Base-by-base conservation (phyloP, 1,284 basidiomycete genomes). In the Austroboletus novae-zelandiae region DNA sequence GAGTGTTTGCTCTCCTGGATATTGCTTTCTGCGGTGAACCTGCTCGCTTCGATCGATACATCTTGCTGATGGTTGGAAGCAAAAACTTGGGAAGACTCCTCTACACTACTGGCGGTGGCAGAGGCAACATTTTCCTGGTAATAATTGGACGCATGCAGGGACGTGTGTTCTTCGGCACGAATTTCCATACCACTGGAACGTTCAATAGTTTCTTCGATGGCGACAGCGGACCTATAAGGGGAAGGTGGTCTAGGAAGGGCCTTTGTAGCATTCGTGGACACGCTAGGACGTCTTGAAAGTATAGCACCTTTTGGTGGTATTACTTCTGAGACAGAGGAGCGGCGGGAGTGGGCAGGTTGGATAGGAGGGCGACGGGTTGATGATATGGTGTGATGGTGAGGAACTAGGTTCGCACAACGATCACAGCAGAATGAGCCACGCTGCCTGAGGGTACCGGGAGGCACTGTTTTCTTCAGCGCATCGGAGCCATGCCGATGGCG, bases 401-500 rank as follows among this genome's bases (percentile, higher is more conserved):
- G 67, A 39, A 68, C 61, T 37, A 67, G 35, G 44, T 68, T 69
- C 34, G 68, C 68, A 43, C 66, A 68, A 32, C 65, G 66, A 48
- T 68, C 58, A 43, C 71, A 72, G 45, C 69, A 73, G 50, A 58
- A 64, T 35, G 67, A 69, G 47, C 58, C 55, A 32, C 63, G 68
- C 23, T 61, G 56, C 46, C 60, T 58, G 30, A 66, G 41, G 11
- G 43, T 48, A 40, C 64, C 66, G 9, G 49, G 39, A 8, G 63
- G 40, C 7, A 55, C 18, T 34, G 47, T 51, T 55, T 52, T 69
- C 50, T 57, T 71, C 31, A 58, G 18, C 9, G 45, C 49, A n/a
- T 59, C 63, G 47, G 57, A 40, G 42, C 57, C 61, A 30, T 72
- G 68, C 31, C 77, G 71, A 25, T 65, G 61, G 52, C 72, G 73